Evolutionary conservation across 2,329 filamentous ascomycete species (phyloP), one percentile per base, ranked within the genome.

Genomic region (Myriosclerotinia curreyana): DNA sequence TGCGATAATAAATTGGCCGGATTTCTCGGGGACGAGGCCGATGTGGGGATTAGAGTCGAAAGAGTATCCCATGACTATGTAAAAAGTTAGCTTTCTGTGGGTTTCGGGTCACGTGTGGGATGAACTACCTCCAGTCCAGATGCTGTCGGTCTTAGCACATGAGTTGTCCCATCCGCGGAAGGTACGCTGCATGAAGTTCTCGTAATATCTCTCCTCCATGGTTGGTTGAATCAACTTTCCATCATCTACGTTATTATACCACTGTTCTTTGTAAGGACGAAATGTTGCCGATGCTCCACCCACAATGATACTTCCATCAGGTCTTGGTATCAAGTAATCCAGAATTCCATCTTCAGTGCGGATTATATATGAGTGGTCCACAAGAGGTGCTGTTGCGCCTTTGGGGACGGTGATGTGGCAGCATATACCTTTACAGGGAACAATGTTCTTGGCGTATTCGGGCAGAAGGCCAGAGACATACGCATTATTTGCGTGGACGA

Each of bases 401-500:
- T 70, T 66, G 4, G 74, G 70, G 1, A 66, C 67, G 12, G 59
- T 64, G 8, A 76, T 75, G 6, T 68, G 71, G 52, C 81, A 84
- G 28, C 74, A 76, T 4, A 74, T 75, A 1, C 80, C 80, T 7
- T 81, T 76, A 17, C 80, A 83, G 0, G 88, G 88, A 11, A 88
- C 79, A 65, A 91, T 89, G 17, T 83, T 80, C 65, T 62, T 49
- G 14, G 49, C n/a, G 38, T 67, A 69, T 82, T 79, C 73, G 0
- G 86, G 86, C 1, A 86, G 76, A 6, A 91, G 72, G 14, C 82
- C 79, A 1, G 85, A 82, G 0, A 86, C 88, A 72, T 89, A 90
- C 14, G 79, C 87, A 68, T 91, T 91, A 1, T 85, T 89, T 20
- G 87, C 86, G 49, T 88, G 79, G 36, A 90, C 76, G 22, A 90